These are phyloP conservation scores for Talaromyces proteolyticus DNA, from an alignment of 495 filamentous ascomycete species.

Conservation along the genomic window DNA sequence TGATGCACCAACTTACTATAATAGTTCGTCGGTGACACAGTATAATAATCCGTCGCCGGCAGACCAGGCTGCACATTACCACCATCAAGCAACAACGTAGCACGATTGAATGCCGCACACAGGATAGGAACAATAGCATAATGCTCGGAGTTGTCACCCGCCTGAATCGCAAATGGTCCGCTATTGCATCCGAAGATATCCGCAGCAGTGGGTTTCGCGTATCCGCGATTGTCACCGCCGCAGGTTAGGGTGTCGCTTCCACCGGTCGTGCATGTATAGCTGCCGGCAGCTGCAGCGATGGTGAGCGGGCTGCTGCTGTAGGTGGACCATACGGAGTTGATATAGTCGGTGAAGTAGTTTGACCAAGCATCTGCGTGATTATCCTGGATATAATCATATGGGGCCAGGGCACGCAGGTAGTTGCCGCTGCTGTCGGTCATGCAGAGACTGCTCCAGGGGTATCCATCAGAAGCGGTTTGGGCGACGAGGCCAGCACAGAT, in stretches of 20 bases:
- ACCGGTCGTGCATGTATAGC: constrained; percentile 46
- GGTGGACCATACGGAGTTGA: constrained; percentile 55
- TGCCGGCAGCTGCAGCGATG: constrained; percentile 48
- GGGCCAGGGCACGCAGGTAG: constrained; percentile 3
- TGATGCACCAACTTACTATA: constrained; percentile 63
- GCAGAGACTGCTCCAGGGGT: constrained; percentile 34
- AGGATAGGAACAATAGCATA: constrained; percentile 58
- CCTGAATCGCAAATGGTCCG: constrained; percentile 32
- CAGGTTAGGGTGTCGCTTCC: constrained; percentile 43
- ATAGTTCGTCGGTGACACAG: constrained; percentile 51
- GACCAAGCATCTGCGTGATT: not conserved
- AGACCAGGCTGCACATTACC: constrained; percentile 41
- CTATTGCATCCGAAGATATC: constrained; percentile 44
- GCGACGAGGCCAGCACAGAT: constrained; percentile 30
- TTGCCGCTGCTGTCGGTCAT: constrained; percentile 14
- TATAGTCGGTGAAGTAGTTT: constrained; percentile 58
- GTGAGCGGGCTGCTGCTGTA: constrained; percentile 44
- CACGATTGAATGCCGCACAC: constrained; percentile 62
- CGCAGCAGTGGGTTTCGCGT: constrained; percentile 23
- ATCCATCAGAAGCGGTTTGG: constrained; percentile 26
- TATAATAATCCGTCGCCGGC: constrained; percentile 43
- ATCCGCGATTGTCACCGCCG: constrained; percentile 32
- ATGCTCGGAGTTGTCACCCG: constrained; percentile 33
- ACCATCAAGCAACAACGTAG: constrained; percentile 44
- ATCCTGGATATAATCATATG: constrained; percentile 2